These are phyloP conservation scores for Fusarium siculi DNA, from an alignment of 2,329 filamentous ascomycete species.

Conservation along the genomic window DNA sequence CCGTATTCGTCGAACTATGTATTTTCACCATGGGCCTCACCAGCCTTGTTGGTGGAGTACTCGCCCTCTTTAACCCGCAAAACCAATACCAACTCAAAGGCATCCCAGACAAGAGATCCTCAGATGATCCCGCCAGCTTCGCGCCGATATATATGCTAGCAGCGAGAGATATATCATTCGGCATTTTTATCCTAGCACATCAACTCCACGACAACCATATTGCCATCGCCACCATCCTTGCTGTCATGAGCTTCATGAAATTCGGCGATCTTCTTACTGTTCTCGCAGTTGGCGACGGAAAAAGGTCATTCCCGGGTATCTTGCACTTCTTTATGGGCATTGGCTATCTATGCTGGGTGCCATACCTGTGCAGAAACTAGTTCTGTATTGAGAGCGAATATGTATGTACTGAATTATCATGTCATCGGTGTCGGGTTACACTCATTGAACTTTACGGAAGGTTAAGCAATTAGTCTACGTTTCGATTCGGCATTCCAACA, in stretches of 20 bases:
- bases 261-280: not conserved
- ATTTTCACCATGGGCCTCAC: not conserved
- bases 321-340: not conserved
- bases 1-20: not conserved
- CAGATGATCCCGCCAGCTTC: not conserved
- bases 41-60: not conserved
- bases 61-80: not conserved
- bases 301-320: not conserved
- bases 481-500: no score
- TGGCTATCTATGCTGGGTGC: not conserved
- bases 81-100: not conserved
- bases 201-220: not conserved
- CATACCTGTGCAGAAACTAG: not conserved
- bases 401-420: no score
- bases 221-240: not conserved
- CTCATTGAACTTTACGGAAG: not conserved
- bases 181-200: not conserved
- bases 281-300: not conserved
- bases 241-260: not conserved
- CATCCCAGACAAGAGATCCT: not conserved
- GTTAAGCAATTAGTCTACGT: not conserved
- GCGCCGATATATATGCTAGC: not conserved
- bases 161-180: not conserved
- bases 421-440: not conserved
- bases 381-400: accelerated